Evolutionary conservation across 352 stramenopile species (phyloP).

Genomic region (Globisporangium canariense): DNA sequence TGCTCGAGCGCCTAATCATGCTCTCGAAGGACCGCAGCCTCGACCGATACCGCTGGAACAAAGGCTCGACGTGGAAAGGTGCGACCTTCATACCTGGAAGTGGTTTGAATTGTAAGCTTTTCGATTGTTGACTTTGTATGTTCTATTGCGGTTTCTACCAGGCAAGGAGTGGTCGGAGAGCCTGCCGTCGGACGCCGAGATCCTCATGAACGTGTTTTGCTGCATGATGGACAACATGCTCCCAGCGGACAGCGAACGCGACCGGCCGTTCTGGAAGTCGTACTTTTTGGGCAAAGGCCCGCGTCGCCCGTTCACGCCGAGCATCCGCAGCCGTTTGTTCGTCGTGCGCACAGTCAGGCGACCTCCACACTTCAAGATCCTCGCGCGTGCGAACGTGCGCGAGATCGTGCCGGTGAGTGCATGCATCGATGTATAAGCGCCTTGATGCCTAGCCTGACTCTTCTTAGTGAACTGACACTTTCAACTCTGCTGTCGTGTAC

Average conservation of each 20-base stretch:
- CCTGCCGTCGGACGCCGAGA: conserved; percentile 76
- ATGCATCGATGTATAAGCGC: not conserved
- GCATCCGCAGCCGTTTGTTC: conserved; percentile 68
- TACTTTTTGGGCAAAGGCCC: conserved; percentile 77
- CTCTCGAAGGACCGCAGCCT: conserved; percentile 85
- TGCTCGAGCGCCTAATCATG: conserved; percentile 80
- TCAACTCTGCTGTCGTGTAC: not conserved
- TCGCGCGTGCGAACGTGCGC: conserved; percentile 68
- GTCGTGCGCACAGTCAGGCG: conserved; percentile 70
- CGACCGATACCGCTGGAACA: conserved; percentile 82
- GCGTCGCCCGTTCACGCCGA: conserved; percentile 67
- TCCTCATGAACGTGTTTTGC: conserved; percentile 87
- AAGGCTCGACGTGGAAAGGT: conserved; percentile 75
- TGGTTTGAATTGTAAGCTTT: not conserved
- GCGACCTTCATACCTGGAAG: not conserved
- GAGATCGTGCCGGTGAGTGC: conserved; percentile 76
- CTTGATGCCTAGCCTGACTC: not conserved
- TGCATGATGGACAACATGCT: conserved; percentile 88
- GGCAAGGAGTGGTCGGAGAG: conserved; percentile 81
- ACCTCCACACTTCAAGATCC: conserved; percentile 83
- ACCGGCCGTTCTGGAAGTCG: conserved; percentile 80
- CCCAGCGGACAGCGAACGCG: conserved; percentile 65
- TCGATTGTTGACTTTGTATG: not conserved
- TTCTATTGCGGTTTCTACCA: conserved; percentile 2
- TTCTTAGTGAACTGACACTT: not conserved